Base-by-base conservation (phyloP, 352 stramenopile genomes). In the Globisporangium polare region DNA sequence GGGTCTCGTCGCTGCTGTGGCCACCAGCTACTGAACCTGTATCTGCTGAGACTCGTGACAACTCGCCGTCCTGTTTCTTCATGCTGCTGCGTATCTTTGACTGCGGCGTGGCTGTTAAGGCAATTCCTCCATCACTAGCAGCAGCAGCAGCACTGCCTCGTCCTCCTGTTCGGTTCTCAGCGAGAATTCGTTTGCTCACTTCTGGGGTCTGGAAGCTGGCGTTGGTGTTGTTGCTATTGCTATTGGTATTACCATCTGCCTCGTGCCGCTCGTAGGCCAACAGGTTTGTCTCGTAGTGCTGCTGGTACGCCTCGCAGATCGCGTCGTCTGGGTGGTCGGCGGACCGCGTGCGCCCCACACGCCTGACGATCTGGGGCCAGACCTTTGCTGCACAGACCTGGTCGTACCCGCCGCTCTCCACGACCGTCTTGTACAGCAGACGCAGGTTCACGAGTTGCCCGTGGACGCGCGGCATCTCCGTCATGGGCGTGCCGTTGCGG, bases 361-460 rank as follows among this genome's bases (percentile, higher is more conserved):
- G 77, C 26, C 78, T 69, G 37, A 90, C 83, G 17, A 92, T 69
- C n/a, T 86, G 73, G 0, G 67, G 39, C 83, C 83, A 92, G 37
- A 63, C 59, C 17, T 66, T 60, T 42, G 52, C 58, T 0, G 62
- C 59, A 45, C 71, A 81, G 5, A 89, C 82, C 18, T 51, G 60
- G 8, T 73, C 61, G 37, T 78, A 93, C 31, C 83, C 83, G 5
- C 80, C 83, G 6, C 83, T 56, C 20, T 77, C 68, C 6, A 60
- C 33, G 7, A 95, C 82, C 1, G 63, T 80, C 66, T 89, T 88
- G 73, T 88, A 90, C 9, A 95, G 66, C 31, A 77, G 60, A 27
- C 77, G 73, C 47, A 95, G 62, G 49, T 92, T 92, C 13, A 92
- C 70, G 8, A 89, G 66, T 62, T 92, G 80, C 20, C 81, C 86